Evolutionary conservation across 495 filamentous ascomycete species (phyloP).

Genomic region (Pseudomonodictys pantanalensis): DNA sequence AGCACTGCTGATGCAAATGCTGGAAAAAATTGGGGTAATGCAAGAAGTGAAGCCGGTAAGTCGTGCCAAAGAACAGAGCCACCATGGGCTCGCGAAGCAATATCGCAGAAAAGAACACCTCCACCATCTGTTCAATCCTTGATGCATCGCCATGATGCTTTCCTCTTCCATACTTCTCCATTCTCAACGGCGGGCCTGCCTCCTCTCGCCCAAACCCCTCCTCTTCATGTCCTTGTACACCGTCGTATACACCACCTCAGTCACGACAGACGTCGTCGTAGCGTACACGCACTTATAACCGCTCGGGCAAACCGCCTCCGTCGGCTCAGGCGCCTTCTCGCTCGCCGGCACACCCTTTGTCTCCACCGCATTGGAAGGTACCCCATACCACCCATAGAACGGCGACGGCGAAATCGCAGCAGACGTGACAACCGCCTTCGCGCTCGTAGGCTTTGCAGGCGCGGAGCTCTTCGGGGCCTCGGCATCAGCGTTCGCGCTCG

Average conservation of each 20-base stretch:
- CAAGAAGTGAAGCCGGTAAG: too few relatives aligned
- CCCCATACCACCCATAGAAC: not conserved
- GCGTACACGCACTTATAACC: constrained; percentile 17
- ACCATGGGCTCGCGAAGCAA: too few relatives aligned
- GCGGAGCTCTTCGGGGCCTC: not conserved
- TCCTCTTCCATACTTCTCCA: too few relatives aligned
- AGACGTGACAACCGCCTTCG: too few relatives aligned
- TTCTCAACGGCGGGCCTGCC: too few relatives aligned
- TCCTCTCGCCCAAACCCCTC: too few relatives aligned
- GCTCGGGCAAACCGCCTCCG: not conserved
- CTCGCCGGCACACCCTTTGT: not conserved
- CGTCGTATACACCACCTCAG: not conserved
- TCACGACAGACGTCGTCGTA: constrained; percentile 20
- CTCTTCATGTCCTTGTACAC: not conserved
- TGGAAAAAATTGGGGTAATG: too few relatives aligned
- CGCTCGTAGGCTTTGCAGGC: not conserved
- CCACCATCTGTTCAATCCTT: too few relatives aligned
- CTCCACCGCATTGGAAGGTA: not conserved
- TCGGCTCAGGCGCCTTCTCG: constrained; percentile 17
- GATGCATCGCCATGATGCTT: too few relatives aligned
- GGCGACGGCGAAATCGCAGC: not conserved
- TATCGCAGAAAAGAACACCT: too few relatives aligned
- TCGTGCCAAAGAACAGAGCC: too few relatives aligned
- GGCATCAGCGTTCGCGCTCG: not conserved
- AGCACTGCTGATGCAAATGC: too few relatives aligned